Base-by-base conservation (phyloP, 164 flowering plant genomes). In the Amborella trichopoda region DNA sequence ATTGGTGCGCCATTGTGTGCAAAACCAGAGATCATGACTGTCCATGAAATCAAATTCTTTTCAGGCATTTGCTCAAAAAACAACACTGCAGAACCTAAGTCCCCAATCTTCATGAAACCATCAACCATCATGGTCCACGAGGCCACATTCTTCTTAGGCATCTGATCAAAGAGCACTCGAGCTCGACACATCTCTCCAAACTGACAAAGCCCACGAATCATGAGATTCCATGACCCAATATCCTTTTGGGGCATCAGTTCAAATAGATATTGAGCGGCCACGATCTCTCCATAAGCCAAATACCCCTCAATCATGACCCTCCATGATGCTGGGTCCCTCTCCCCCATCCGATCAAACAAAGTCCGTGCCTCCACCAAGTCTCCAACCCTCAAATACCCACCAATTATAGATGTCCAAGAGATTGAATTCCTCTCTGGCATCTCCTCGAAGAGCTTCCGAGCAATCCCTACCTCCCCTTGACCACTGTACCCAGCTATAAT, bases 251-350 rank as follows among this genome's bases (percentile, higher is more conserved):
- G 59, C 63, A 63, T 63, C 3, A 25, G 21, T 21, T 54, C 51
- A 27, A 63, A 63, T 34, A 58, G 26, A 18, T 16, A 37, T 36
- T 19, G 32, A 0, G 68, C 68, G 18, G 41, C 16, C 13, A 1
- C 2, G 61, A 64, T 64, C 6, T 64, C 61, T 21, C 23, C 44
- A 16, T 64, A 64, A 11, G 39, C 4, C 40, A 55, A 57, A 52
- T 57, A 68, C 55, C 72, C 72, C 17, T 51, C 50, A 23, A 68
- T 60, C 72, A 64, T 63, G 1, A 65, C 68, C 2, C 68, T 68
- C 68, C 72, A 64, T 25, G 63, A 60, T 53, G 64, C 25, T 55
- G 61, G 46, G 49, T 55, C 57, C 62, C 62, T 53, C 26, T 57
- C 55, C 0, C 61, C 66, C 66, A 68, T 68, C 34, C 53, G 36